These are phyloP conservation scores for Plicaturopsis crispa DNA, from an alignment of 768 basidiomycete genomes.

Conservation along the genomic window DNA sequence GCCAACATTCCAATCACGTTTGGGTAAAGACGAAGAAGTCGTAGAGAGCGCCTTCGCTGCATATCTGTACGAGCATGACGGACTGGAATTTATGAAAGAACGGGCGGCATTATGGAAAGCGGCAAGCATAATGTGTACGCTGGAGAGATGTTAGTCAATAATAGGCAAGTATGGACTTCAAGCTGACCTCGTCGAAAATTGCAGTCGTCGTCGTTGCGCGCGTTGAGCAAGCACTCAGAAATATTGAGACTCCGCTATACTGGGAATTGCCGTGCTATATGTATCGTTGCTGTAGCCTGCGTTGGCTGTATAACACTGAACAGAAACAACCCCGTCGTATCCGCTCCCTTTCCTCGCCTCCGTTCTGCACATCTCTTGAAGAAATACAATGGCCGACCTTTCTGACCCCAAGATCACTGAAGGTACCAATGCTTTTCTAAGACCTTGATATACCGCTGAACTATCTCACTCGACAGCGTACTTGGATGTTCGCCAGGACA, in stretches of 20 bases:
- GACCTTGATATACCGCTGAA: slow-evolving; percentile 18
- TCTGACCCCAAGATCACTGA: slow-evolving; percentile 64
- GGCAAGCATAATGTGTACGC: no score
- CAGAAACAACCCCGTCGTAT: no score
- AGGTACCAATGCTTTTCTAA: slow-evolving; percentile 38
- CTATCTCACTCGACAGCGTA: slow-evolving; percentile 50
- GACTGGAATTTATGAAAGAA: neutral
- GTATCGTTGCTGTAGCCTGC: no score
- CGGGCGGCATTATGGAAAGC: neutral
- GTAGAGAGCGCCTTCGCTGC: neutral
- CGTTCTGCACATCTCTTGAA: no score
- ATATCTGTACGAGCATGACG: neutral
- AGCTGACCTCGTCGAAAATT: no score
- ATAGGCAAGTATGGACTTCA: no score
- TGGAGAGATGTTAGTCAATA: no score
- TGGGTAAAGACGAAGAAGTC: neutral
- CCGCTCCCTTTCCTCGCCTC: no score
- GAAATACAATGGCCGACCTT: slow-evolving; percentile 71
- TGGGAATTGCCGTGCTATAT: neutral
- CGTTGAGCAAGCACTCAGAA: neutral
- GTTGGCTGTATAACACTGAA: no score
- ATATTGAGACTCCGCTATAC: slow-evolving; percentile 3
- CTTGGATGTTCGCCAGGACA: slow-evolving; percentile 78
- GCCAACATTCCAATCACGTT: neutral
- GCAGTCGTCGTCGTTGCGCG: neutral